Evolutionary conservation across 2,329 filamentous ascomycete species (phyloP).

Genomic region (Sporothrix inflata): DNA sequence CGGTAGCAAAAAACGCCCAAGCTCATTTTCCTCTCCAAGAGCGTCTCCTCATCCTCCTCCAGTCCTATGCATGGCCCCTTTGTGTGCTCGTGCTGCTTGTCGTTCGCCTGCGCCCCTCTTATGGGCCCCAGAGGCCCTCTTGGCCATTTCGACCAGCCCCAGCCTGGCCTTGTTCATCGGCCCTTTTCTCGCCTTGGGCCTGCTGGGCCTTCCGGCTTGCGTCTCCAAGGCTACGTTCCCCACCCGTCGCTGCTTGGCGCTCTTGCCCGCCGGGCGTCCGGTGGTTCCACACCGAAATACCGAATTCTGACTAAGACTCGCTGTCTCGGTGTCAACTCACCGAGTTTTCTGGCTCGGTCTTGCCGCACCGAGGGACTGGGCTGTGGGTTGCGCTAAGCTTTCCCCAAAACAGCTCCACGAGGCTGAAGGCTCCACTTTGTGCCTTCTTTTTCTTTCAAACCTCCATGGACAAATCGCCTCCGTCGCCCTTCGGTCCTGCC

Average conservation of each 20-base stretch:
- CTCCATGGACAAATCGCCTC: slow-evolving; percentile 14
- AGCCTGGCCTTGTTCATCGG: slow-evolving; percentile 14
- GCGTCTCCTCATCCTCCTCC: not conserved
- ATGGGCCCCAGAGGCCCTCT: too few species aligned
- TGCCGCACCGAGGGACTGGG: not conserved
- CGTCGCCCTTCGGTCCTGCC: not conserved
- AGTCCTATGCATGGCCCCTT: not conserved
- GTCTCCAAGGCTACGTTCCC: slow-evolving; percentile 1
- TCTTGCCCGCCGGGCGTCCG: not conserved
- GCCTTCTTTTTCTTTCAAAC: not conserved
- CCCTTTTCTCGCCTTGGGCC: not conserved
- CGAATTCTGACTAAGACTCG: slow-evolving; percentile 11
- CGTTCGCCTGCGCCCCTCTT: slow-evolving; percentile 1
- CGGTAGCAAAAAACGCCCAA: not conserved
- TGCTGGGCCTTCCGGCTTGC: not conserved
- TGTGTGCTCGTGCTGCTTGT: not conserved
- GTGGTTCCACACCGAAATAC: not conserved
- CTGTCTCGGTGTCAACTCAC: not conserved
- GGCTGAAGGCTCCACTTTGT: not conserved
- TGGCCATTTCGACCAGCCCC: too few species aligned
- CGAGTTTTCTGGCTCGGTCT: not conserved
- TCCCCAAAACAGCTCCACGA: not conserved
- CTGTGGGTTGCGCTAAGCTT: not conserved
- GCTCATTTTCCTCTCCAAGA: not conserved
- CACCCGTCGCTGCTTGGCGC: not conserved